phyloP scores from a whole-genome alignment of 768 basidiomycete genomes.

The Suillus occidentalis region DNA sequence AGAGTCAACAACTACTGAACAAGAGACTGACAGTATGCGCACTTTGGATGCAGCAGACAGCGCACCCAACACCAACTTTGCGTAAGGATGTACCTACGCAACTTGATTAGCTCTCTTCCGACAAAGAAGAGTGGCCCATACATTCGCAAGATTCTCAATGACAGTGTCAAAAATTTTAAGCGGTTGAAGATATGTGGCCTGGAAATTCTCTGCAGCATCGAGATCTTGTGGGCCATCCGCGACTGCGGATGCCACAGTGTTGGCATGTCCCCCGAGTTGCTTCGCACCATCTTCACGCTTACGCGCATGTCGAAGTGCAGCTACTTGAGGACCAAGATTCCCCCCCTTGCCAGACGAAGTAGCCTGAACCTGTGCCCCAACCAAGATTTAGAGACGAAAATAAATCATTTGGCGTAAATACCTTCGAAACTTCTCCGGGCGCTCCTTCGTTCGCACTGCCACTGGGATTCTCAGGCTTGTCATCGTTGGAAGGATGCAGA shows the following conservation, averaged over 20 bases:
- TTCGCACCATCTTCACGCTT: not conserved
- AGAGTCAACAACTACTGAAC: not conserved
- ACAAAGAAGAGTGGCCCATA: not conserved
- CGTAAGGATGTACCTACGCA: slow-evolving; percentile 9
- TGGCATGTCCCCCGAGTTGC: not conserved
- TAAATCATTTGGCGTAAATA: not conserved
- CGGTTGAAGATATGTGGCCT: slow-evolving; percentile 7
- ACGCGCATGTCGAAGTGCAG: not conserved
- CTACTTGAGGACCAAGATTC: not conserved
- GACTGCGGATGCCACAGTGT: not conserved
- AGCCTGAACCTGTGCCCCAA: not conserved
- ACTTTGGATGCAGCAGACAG: slow-evolving; percentile 4
- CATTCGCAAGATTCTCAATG: not conserved
- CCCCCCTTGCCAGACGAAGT: not conserved
- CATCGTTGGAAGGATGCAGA: not conserved
- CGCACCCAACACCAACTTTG: slow-evolving; percentile 7
- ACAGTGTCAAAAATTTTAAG: slow-evolving; percentile 6
- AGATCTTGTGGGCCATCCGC: not conserved
- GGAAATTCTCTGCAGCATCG: not conserved
- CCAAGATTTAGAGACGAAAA: not conserved
- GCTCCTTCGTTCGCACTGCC: not conserved
- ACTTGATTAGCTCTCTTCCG: not conserved
- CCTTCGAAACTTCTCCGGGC: not conserved
- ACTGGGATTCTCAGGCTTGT: not conserved
- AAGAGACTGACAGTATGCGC: too few species aligned